Conservation (phyloP, 2,329 filamentous ascomycete genomes). For the Beauveria sp. region DNA sequence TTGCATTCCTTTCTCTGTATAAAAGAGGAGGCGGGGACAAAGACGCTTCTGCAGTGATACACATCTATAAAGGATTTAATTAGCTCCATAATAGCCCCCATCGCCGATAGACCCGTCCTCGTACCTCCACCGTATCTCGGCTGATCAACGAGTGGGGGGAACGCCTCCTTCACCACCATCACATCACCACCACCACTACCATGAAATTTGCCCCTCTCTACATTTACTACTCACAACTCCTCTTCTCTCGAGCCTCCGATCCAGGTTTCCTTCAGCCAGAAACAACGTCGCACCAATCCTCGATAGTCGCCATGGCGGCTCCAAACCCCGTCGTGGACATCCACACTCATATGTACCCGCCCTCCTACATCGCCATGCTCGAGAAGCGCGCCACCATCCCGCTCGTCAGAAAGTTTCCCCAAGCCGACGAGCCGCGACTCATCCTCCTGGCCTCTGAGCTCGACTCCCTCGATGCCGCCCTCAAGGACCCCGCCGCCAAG, state of each 20-base stretch:
- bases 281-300: neutral
- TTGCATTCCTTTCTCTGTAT: too few relatives aligned
- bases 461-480: constrained; percentile 39
- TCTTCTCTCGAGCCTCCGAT: too few relatives aligned
- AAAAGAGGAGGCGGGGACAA: too few relatives aligned
- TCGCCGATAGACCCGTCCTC: neutral
- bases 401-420: constrained; percentile 60
- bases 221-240: neutral
- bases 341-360: constrained; percentile 64
- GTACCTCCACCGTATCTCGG: neutral
- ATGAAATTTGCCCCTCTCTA: neutral
- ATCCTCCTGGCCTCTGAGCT: constrained; percentile 53
- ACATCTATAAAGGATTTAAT: neutral
- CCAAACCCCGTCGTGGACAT: constrained; percentile 50
- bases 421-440: constrained; percentile 50
- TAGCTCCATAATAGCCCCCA: neutral
- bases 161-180: neutral
- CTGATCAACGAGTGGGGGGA: neutral
- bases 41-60: neutral
- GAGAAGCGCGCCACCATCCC: constrained; percentile 56
- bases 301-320: constrained; percentile 24
- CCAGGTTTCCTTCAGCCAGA: neutral
- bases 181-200: neutral
- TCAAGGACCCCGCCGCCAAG: constrained; percentile 45
- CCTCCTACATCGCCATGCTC: constrained; percentile 54